Evolutionary conservation across 345 rosid species (phyloP), one percentile per base, ranked within the genome.

Genomic region (Linum usitatissimum): DNA sequence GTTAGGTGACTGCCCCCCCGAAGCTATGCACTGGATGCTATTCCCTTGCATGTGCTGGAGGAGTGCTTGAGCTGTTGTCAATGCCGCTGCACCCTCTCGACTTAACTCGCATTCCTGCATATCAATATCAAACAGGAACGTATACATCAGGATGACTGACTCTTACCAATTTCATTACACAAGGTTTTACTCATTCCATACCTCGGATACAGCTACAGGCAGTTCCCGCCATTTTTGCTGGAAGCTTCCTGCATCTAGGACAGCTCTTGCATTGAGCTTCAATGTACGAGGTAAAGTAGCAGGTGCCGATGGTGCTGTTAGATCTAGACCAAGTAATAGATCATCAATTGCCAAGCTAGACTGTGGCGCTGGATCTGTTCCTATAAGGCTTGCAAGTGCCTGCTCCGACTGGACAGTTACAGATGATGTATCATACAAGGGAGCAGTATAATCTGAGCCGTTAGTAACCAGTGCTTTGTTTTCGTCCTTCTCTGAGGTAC

Each of bases 191-290:
- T 23, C 28, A 23, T 23, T 23, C 28, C 28, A 64, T 57, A 92
- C 98, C 93, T 89, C 84, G 59, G 91, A 75, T 62, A 79, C 55
- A 61, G 95, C 72, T 63, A 84, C 59, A 17, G 95, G 83, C 53
- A 92, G 74, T 62, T 92, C 96, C 70, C 90, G 95, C 96, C 95
- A 92, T 72, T 89, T 89, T 68, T 85, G 88, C 77, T 89, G 96
- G 72, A 92, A 89, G 64, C 85, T 77, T 77, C 81, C 78, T 63
- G 96, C 96, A 64, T 87, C 90, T 18, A 90, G 77, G 66, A 73
- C 77, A 77, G 94, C 96, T 81, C 79, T 79, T 42, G 96, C 55
- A 75, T 84, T 84, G 36, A 93, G 99, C 74, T 85, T 90, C 83
- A 90, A 68, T 55, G 81, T 64, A 73, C 85, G 91, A 57, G 84